Base-by-base conservation (phyloP, 148 eudicot species). In the Chenopodium quinoa region DNA sequence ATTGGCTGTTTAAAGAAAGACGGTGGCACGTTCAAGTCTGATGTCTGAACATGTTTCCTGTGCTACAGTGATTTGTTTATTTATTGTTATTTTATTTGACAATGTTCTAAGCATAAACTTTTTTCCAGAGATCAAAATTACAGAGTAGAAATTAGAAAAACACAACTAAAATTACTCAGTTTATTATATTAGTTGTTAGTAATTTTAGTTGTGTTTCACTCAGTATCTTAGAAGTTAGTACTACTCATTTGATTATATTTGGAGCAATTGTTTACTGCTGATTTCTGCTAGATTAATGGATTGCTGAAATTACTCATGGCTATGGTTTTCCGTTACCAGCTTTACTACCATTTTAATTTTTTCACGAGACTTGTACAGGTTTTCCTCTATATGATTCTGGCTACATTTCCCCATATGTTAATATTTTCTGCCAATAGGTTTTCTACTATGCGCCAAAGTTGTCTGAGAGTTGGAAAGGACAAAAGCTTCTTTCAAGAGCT, bases 391-490 rank as follows among this genome's bases (percentile, higher is more conserved):
- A 50, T 58, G 47, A 60, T 71, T 23, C 31, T 2, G n/a, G 14
- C 16, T 19, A 14, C 17, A 12, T 56, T 13, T 4, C 62, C 62
- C 62, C 62, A 12, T 56, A 14, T 56, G 62, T 56, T 56, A 56
- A 34, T 17, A 29, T 48, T 68, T 86, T 78, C 47, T 78, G 73
- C 60, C 62, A 37, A 79, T 83, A 96, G 98, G 89, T 96, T 83
- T 91, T 96, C 81, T 96, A 92, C 82, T 96, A 96, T 80, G 98
- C 98, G 9, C 99, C 95, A n/a, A 96, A 96, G 82, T 52, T 89
- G 90, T 88, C 93, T 19, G 98, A 94, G 80, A 96, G 99, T 80
- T 93, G 98, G 98, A 94, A 96, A 91, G 99, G 98, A 62, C 95
- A 91, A 82, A 96, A 96, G 85, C 97, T 96, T 86, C 97, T 96